These are phyloP conservation scores for Dryadomyces quercivorus DNA, from an alignment of 2,329 filamentous ascomycete species.

Conservation along the genomic window DNA sequence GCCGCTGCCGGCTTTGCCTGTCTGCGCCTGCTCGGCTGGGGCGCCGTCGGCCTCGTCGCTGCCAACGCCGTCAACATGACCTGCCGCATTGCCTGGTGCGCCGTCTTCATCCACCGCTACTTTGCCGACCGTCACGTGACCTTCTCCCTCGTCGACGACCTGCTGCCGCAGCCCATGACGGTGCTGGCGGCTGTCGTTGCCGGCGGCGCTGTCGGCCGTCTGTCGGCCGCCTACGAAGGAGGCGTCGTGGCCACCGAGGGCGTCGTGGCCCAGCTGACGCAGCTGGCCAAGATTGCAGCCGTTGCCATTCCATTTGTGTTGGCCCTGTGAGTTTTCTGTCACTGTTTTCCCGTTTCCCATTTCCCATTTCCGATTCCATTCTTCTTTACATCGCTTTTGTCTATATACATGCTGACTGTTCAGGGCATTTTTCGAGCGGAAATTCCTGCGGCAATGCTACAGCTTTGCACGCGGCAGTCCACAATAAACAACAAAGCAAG, in stretches of 20 bases:
- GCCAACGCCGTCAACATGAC: constrained; percentile 88
- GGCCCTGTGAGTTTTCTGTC: constrained; percentile 43
- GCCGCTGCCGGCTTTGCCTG: constrained; percentile 62
- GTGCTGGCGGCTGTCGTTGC: constrained; percentile 31
- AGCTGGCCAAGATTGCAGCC: constrained; percentile 35
- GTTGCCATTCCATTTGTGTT: constrained; percentile 39
- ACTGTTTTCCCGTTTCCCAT: too few species aligned
- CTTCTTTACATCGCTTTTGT: background rate
- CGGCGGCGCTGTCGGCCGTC: constrained; percentile 26
- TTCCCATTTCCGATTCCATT: too few species aligned
- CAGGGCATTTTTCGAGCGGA: constrained; percentile 38
- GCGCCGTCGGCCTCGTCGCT: constrained; percentile 68
- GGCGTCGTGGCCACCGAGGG: constrained; percentile 17
- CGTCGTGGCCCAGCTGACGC: constrained; percentile 20
- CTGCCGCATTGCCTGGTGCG: constrained; percentile 73
- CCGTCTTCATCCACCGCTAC: constrained; percentile 55
- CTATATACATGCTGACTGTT: background rate
- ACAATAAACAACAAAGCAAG: background rate
- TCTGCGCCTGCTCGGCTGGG: constrained; percentile 54
- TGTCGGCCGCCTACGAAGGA: constrained; percentile 11
- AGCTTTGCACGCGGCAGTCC: constrained; percentile 7
- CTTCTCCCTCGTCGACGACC: constrained; percentile 26
- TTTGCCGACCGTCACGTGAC: constrained; percentile 34
- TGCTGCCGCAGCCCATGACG: constrained; percentile 31
- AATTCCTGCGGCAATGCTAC: constrained; percentile 39